phyloP scores from a whole-genome alignment of 2,329 filamentous ascomycete genomes.

The Aspergillus calidoustus region DNA sequence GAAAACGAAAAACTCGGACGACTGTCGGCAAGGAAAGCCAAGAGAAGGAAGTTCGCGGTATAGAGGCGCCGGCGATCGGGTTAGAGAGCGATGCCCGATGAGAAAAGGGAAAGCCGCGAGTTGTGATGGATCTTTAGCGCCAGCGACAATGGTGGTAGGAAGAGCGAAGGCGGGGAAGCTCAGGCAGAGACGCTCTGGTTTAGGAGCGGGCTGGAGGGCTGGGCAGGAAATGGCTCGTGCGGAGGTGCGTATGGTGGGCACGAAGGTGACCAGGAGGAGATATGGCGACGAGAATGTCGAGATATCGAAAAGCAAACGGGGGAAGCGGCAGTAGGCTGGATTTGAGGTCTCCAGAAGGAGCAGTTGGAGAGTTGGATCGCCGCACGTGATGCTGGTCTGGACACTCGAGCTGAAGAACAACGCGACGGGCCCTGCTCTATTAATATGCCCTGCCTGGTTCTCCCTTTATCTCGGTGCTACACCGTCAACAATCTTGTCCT shows the following conservation, averaged over 20 bases:
- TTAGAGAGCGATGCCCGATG: not conserved
- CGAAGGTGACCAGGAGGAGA: constrained; percentile 2
- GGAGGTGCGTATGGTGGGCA: not conserved
- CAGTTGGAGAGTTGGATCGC: constrained; percentile 15
- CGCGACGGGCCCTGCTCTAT: constrained; percentile 4
- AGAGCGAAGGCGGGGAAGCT: constrained; percentile 23
- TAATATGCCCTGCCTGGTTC: constrained; percentile 2
- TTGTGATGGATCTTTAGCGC: constrained; percentile 15
- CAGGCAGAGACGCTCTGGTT: constrained; percentile 14
- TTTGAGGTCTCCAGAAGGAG: not conserved
- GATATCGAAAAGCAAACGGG: not conserved
- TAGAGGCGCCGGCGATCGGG: not conserved
- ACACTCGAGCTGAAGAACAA: constrained; percentile 8
- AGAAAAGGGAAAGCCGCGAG: not conserved
- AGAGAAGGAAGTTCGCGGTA: not conserved
- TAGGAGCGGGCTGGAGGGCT: constrained; percentile 3
- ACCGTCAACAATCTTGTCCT: constrained; percentile 9
- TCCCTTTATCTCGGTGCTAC: constrained; percentile 4
- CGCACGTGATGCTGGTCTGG: constrained; percentile 29
- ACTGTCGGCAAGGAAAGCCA: not conserved
- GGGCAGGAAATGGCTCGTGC: constrained; percentile 5
- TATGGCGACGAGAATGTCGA: not conserved
- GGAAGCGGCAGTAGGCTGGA: not conserved
- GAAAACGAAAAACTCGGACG: constrained; percentile 10
- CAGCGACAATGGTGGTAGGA: constrained; percentile 10